Conservation (phyloP, 2,329 filamentous ascomycete genomes). For the Fusarium sp. region DNA sequence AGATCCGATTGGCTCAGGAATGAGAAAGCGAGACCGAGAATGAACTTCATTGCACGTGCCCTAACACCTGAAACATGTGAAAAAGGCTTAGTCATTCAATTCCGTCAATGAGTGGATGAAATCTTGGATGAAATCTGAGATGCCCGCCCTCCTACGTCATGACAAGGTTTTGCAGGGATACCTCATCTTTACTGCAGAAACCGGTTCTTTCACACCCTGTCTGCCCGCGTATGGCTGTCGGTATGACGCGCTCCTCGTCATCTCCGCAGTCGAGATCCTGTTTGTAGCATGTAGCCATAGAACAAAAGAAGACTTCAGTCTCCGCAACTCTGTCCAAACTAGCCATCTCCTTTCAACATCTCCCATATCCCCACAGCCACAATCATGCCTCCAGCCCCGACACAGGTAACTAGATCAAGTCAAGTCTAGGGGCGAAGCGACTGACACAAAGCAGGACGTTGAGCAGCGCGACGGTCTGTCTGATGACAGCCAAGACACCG, state of each 20-base stretch:
- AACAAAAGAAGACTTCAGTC: neutral
- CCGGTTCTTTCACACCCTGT: neutral
- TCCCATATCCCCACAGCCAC: neutral
- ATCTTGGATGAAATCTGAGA: neutral
- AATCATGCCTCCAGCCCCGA: neutral
- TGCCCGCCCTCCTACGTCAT: neutral
- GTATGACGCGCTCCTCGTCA: neutral
- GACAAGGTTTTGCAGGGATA: neutral
- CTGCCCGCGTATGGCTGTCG: neutral
- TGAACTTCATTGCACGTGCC: neutral
- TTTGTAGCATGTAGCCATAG: neutral
- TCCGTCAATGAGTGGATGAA: neutral
- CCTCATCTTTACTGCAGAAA: neutral
- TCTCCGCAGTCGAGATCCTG: neutral
- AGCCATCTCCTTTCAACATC: neutral
- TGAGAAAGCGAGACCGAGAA: neutral
- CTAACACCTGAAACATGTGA: neutral
- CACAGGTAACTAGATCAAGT: neutral
- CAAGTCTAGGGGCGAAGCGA: neutral
- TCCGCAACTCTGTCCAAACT: neutral
- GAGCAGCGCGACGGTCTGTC: neutral
- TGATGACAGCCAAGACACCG: neutral
- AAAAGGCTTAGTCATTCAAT: neutral
- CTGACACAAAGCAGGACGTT: neutral
- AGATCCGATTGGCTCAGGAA: neutral